A percentile compares a stretch with the other conserved stretches of the same genome.
These are phyloP conservation scores for Stephania japonica DNA, from an alignment of 164 flowering plant genomes.

Conservation along the genomic window DNA sequence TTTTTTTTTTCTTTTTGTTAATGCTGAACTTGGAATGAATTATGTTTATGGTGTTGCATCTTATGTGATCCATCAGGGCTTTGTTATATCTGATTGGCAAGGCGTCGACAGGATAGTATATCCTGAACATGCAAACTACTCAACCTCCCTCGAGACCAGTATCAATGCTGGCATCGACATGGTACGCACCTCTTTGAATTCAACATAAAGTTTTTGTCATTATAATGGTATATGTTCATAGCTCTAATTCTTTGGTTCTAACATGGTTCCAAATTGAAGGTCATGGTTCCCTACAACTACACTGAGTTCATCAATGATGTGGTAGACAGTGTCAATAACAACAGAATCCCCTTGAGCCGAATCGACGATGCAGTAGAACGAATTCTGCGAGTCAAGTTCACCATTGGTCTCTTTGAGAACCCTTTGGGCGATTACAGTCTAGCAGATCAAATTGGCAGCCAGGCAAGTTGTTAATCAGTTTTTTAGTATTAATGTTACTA, in stretches of 20 bases:
- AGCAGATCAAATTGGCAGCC: constrained; percentile 15
- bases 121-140: constrained; percentile 13
- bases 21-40: not conserved
- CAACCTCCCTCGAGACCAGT: constrained; percentile 6
- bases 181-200: not conserved
- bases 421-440: constrained; percentile 14
- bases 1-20: not conserved
- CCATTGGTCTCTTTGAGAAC: constrained; percentile 19
- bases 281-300: constrained; percentile 14
- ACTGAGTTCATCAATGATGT: constrained; percentile 9
- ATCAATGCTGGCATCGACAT: constrained; percentile 15
- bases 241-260: not conserved
- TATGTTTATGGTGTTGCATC: not conserved
- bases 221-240: not conserved
- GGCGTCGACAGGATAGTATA: constrained; percentile 14
- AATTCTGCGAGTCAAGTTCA: constrained; percentile 18
- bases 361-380: constrained; percentile 17
- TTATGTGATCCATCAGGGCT: constrained; percentile 9
- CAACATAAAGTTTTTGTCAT: not conserved
- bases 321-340: constrained; percentile 7
- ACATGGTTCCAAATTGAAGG: constrained; percentile 1
- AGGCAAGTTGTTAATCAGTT: constrained; percentile 4
- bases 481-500: no score
- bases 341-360: constrained; percentile 11
- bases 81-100: constrained; percentile 16